These are phyloP conservation scores for Cryptococcus sp. DNA, from an alignment of 1,284 basidiomycete genomes.

Conservation along the genomic window DNA sequence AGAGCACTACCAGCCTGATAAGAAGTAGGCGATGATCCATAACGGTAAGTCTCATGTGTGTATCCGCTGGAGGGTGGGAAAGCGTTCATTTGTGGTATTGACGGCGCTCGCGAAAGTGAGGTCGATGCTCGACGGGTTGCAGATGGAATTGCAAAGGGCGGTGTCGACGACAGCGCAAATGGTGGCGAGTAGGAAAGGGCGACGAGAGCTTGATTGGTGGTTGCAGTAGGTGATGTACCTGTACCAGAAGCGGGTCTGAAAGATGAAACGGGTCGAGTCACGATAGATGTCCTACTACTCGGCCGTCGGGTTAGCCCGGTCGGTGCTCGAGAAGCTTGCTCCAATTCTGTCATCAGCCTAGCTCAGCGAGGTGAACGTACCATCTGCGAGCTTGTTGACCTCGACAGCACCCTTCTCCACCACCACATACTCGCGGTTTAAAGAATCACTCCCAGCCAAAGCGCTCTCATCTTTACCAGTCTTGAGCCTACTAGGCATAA, in stretches of 20 bases:
- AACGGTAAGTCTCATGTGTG: slow-evolving; percentile 22
- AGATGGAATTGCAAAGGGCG: slow-evolving; percentile 45
- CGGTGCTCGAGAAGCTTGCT: slow-evolving; percentile 45
- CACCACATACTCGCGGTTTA: slow-evolving; percentile 53
- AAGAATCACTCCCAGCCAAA: slow-evolving; percentile 35
- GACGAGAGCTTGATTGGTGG: slow-evolving; percentile 14
- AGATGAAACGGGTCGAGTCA: slow-evolving; percentile 42
- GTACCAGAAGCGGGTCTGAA: slow-evolving; percentile 27
- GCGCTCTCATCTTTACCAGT: slow-evolving; percentile 36
- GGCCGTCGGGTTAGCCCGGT: slow-evolving; percentile 40
- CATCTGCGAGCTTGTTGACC: slow-evolving; percentile 56
- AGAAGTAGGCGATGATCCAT: slow-evolving; percentile 35
- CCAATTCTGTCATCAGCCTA: slow-evolving; percentile 41
- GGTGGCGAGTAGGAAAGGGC: slow-evolving; percentile 48
- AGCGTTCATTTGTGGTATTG: slow-evolving; percentile 31
- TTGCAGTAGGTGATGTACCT: slow-evolving; percentile 4
- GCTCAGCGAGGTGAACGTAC: slow-evolving; percentile 28
- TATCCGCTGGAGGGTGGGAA: slow-evolving; percentile 29
- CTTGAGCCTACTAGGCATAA: slow-evolving; percentile 26
- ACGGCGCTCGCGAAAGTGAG: slow-evolving; percentile 27
- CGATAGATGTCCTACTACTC: slow-evolving; percentile 40
- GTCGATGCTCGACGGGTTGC: slow-evolving; percentile 14
- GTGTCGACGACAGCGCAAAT: slow-evolving; percentile 47
- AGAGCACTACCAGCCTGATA: slow-evolving; percentile 57
- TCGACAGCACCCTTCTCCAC: slow-evolving; percentile 57